Percentiles rank a stretch among this genome's conserved stretches.
Conservation (phyloP, 2,329 filamentous ascomycete genomes). For the Atkinsonella texensis region DNA sequence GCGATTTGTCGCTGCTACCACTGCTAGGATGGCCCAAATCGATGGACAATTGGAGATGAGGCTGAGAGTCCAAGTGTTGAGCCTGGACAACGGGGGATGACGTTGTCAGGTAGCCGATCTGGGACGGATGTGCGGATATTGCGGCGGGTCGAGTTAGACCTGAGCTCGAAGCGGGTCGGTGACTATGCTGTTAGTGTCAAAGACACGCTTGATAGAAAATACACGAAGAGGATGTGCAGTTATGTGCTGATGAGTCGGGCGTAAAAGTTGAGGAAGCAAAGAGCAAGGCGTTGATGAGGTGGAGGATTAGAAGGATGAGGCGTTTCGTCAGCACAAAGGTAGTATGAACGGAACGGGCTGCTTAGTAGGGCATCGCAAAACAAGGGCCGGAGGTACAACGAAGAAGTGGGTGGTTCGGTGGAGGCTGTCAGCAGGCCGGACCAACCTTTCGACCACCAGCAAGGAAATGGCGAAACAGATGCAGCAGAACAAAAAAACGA, state of each 20-base stretch:
- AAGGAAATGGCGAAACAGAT: not conserved
- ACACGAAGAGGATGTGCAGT: not conserved
- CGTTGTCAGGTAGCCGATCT: slow-evolving; percentile 55
- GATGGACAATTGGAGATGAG: slow-evolving; percentile 22
- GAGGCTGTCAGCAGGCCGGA: not conserved
- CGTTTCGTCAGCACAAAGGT: not conserved
- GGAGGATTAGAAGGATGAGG: not conserved
- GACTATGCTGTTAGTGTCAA: not conserved
- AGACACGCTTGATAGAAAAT: not conserved
- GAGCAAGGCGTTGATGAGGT: not conserved
- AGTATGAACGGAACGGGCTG: not conserved
- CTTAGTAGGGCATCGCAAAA: not conserved
- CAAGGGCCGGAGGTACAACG: not conserved
- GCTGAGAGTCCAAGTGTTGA: slow-evolving; percentile 27
- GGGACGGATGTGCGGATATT: slow-evolving; percentile 47
- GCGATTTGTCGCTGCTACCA: slow-evolving; percentile 51
- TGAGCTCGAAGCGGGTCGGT: slow-evolving; percentile 13
- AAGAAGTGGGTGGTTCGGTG: not conserved
- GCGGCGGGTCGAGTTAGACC: slow-evolving; percentile 16
- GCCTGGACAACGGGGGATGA: slow-evolving; percentile 57
- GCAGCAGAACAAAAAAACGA: not conserved
- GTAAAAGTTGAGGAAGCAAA: not conserved
- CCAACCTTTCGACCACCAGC: not conserved
- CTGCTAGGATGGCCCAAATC: slow-evolving; percentile 33
- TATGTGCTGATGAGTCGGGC: not conserved